Percentiles rank a stretch among this genome's conserved stretches.
Evolutionary conservation across 306 rosid genomes (phyloP).

Genomic region (Quercus aquifolioides): DNA sequence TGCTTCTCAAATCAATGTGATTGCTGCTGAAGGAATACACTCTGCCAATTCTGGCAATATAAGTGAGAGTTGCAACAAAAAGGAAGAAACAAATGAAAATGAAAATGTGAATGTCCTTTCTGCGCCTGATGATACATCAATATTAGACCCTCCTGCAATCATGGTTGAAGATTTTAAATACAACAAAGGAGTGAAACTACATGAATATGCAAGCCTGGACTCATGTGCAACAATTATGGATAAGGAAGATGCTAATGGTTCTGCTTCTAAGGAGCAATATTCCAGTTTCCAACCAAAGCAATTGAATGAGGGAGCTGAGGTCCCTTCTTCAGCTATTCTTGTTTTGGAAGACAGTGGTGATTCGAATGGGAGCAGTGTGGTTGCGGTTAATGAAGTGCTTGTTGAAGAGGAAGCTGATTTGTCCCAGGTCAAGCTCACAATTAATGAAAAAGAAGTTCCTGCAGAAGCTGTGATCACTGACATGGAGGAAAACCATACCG

Average conservation of each 20-base stretch:
- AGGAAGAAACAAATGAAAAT: slow-evolving; percentile 34
- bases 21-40: slow-evolving; percentile 24
- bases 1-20: slow-evolving; percentile 20
- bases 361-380: slow-evolving; percentile 13
- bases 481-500: slow-evolving; percentile 20
- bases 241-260: slow-evolving; percentile 24
- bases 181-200: slow-evolving; percentile 20
- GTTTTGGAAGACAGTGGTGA: slow-evolving; percentile 25
- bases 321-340: slow-evolving; percentile 33
- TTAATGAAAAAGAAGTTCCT: slow-evolving; percentile 32
- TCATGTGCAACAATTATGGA: slow-evolving; percentile 22
- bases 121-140: slow-evolving; percentile 27
- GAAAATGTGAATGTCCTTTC: slow-evolving; percentile 30
- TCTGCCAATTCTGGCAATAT: slow-evolving; percentile 18
- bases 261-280: slow-evolving; percentile 25
- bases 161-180: slow-evolving; percentile 37
- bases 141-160: slow-evolving; percentile 32
- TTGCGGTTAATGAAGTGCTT: slow-evolving; percentile 27
- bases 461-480: slow-evolving; percentile 25
- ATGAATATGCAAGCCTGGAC: slow-evolving; percentile 24
- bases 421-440: slow-evolving; percentile 21
- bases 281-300: slow-evolving; percentile 28
- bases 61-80: slow-evolving; percentile 24
- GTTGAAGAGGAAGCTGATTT: slow-evolving; percentile 35
- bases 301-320: slow-evolving; percentile 25